Evolutionary conservation across 139 green algal species (phyloP), one percentile per base, ranked within the genome.

Genomic region (Microglena sp.): DNA sequence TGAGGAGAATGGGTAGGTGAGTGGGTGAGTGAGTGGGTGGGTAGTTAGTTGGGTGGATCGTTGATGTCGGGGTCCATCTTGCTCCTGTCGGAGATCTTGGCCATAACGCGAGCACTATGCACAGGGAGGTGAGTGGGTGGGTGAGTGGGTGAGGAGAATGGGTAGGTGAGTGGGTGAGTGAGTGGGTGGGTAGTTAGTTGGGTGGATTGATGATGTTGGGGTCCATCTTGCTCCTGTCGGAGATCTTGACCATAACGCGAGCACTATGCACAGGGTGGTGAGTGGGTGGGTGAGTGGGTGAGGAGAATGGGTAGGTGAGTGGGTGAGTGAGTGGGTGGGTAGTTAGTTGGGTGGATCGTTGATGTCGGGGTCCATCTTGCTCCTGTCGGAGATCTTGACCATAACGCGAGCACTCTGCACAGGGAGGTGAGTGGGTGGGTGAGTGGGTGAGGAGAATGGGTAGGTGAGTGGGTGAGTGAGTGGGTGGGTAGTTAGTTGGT

Each of bases 191-290:
- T n/a, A n/a, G n/a, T n/a, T n/a, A n/a, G n/a, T n/a, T n/a, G n/a
- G n/a, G n/a, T n/a, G n/a, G 79, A 67, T 86, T 71, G 43, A 76
- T 76, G 15, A 68, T 74, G 45, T 56, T 60, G 3, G 75, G 75
- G 36, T 86, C 79, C 79, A 86, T 86, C 45, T 76, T 81, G 27
- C 40, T 64, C 50, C 79, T 75, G 65, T 86, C 79, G 2, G 53
- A 72, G 59, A 86, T 80, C 58, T 81, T 82, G 75, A 86, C 81
- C 24, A 73, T 77, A n/a, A 86, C 79, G 33, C 76, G 76, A 1
- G 79, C 75, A 33, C 60, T 75, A 74, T 84, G 70, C 32, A 57
- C n/a, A 6, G 21, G 22, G 22, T 15, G 40, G 28, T 15, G n/a
- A n/a, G n/a, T n/a, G n/a, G n/a, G n/a, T n/a, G n/a, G n/a, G n/a